phyloP scores from a whole-genome alignment of 2,329 filamentous ascomycete genomes.

The Xylariaceae sp. region DNA sequence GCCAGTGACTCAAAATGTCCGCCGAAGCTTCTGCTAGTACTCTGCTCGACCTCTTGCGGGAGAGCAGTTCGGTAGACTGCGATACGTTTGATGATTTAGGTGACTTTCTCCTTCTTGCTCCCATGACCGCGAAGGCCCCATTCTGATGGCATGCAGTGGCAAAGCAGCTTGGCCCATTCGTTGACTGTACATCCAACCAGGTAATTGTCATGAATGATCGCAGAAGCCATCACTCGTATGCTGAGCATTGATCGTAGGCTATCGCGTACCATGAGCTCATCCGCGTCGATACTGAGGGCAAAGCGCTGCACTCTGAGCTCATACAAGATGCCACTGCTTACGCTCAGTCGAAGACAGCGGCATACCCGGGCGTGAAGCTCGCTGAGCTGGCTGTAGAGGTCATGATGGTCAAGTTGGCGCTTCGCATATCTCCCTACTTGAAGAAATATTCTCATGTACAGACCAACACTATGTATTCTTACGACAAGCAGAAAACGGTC shows the following conservation, averaged over 20 bases:
- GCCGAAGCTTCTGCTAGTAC: slow-evolving; percentile 16
- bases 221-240: no score
- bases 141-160: slow-evolving; percentile 34
- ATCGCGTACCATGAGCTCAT: slow-evolving; percentile 46
- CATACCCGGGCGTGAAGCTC: slow-evolving; percentile 31
- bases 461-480: slow-evolving; percentile 53
- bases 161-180: slow-evolving; percentile 41
- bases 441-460: slow-evolving; percentile 54
- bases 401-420: slow-evolving; percentile 51
- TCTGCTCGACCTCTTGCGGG: slow-evolving; percentile 39
- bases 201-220: slow-evolving; percentile 21
- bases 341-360: slow-evolving; percentile 25
- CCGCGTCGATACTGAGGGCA: slow-evolving; percentile 23
- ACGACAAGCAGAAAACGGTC: slow-evolving; percentile 44
- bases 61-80: slow-evolving; percentile 43
- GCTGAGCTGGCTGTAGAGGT: slow-evolving; percentile 53
- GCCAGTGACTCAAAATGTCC: background rate
- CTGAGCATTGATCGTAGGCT: slow-evolving; percentile 29
- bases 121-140: no score
- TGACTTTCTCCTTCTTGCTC: no score
- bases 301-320: slow-evolving; percentile 31
- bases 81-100: slow-evolving; percentile 47
- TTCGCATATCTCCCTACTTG: slow-evolving; percentile 45
- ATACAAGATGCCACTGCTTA: slow-evolving; percentile 33
- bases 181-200: slow-evolving; percentile 52